Conservation (phyloP, 495 filamentous ascomycete species). For the Neurospora tetraspora region DNA sequence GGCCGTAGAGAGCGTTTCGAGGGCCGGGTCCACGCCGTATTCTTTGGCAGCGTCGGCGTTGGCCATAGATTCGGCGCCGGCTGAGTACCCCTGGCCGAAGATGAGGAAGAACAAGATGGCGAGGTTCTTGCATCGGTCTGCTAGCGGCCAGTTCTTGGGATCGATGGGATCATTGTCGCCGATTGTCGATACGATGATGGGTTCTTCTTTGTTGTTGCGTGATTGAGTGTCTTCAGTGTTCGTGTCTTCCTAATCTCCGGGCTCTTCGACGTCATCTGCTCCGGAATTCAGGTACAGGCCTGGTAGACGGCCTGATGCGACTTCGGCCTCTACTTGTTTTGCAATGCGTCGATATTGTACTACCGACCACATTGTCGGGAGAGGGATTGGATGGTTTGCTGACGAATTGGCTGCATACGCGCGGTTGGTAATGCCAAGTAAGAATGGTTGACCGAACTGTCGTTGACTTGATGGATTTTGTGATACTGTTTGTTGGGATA, state of each 20-base stretch:
- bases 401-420: background rate
- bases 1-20: conserved; percentile 22
- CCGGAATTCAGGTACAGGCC: background rate
- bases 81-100: conserved; percentile 23
- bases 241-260: background rate
- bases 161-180: conserved; percentile 14
- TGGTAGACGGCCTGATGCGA: background rate
- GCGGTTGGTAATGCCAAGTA: background rate
- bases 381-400: background rate
- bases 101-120: conserved; percentile 29
- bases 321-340: background rate
- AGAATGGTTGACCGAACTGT: background rate
- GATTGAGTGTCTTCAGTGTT: background rate
- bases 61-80: conserved; percentile 23
- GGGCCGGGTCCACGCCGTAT: conserved; percentile 18
- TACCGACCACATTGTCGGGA: conserved; percentile 3
- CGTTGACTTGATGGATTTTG: background rate
- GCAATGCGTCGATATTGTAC: conserved; percentile 5
- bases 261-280: background rate
- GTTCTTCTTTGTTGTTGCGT: conserved; percentile 5
- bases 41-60: conserved; percentile 17
- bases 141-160: conserved; percentile 24
- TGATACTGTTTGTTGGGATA: background rate
- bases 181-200: background rate
- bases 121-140: conserved; percentile 19